Conservation (phyloP, 2,329 filamentous ascomycete genomes). For the Eutypa lata region DNA sequence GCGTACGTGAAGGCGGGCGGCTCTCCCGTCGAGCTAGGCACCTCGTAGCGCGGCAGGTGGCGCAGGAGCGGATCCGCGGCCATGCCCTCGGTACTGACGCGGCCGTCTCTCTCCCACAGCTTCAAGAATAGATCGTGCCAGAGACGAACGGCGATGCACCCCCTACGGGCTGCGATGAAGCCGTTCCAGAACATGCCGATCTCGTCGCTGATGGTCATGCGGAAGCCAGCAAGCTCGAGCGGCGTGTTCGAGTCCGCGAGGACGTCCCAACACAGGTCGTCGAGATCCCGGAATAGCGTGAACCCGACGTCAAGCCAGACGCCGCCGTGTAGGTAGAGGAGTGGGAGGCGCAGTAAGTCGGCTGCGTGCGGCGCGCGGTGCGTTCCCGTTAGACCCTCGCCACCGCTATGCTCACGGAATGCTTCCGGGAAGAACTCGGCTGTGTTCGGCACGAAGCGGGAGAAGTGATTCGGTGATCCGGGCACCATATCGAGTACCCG, state of each 20-base stretch:
- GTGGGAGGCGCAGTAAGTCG: slow-evolving; percentile 31
- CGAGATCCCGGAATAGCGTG: slow-evolving; percentile 14
- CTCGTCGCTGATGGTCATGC: slow-evolving; percentile 15
- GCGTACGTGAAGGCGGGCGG: neutral
- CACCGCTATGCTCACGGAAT: slow-evolving; percentile 1
- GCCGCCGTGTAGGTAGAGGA: slow-evolving; percentile 16
- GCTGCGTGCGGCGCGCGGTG: slow-evolving; percentile 33
- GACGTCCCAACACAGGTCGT: slow-evolving; percentile 17
- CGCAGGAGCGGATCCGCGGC: neutral
- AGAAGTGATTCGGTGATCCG: slow-evolving; percentile 15
- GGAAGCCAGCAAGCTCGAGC: slow-evolving; percentile 12
- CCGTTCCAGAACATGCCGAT: slow-evolving; percentile 20
- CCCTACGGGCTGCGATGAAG: slow-evolving; percentile 30
- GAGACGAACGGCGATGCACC: slow-evolving; percentile 30
- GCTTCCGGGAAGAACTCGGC: slow-evolving; percentile 25
- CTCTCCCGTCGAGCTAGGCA: neutral
- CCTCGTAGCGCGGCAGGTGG: slow-evolving; percentile 1
- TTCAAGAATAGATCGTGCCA: slow-evolving; percentile 23
- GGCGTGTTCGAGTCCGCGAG: slow-evolving; percentile 8
- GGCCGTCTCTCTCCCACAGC: slow-evolving; percentile 12
- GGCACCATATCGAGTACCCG: slow-evolving; percentile 18
- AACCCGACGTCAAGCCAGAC: slow-evolving; percentile 22
- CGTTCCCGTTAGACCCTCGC: neutral
- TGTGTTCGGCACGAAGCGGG: slow-evolving; percentile 23
- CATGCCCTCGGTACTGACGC: neutral